A percentile compares a stretch with the other conserved stretches of the same genome.
Conservation (phyloP, 2,329 filamentous ascomycete genomes). For the Pyrenochaeta sp. region DNA sequence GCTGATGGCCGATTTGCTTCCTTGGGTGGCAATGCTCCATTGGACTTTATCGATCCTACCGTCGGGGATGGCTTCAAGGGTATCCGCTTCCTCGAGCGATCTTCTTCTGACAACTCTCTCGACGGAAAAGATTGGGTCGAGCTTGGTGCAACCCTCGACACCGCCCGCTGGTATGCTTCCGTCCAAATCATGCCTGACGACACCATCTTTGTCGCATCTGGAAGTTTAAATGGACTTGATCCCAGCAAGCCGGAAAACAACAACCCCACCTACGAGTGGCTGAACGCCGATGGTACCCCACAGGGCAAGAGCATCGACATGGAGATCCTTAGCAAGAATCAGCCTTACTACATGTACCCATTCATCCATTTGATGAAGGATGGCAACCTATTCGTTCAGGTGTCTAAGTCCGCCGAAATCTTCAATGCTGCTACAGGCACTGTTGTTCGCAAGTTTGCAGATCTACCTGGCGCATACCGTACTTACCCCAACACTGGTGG, state of each 20-base stretch:
- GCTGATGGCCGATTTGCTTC: constrained; percentile 64
- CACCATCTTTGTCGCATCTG: constrained; percentile 67
- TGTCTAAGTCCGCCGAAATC: constrained; percentile 64
- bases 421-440: constrained; percentile 61
- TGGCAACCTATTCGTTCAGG: constrained; percentile 66
- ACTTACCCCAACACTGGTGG: constrained; percentile 70
- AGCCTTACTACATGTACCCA: constrained; percentile 72
- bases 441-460: constrained; percentile 58
- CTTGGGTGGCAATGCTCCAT: constrained; percentile 66
- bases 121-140: constrained; percentile 64
- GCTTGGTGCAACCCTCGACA: constrained; percentile 63
- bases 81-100: constrained; percentile 64
- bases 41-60: constrained; percentile 64
- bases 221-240: constrained; percentile 66
- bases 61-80: constrained; percentile 67
- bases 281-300: constrained; percentile 59
- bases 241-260: constrained; percentile 64
- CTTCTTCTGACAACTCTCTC: constrained; percentile 52
- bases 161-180: constrained; percentile 68
- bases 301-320: constrained; percentile 59
- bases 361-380: constrained; percentile 67
- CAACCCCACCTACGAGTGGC: constrained; percentile 70
- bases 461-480: constrained; percentile 64
- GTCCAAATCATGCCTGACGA: constrained; percentile 67
- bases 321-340: constrained; percentile 64